Evolutionary conservation across 352 stramenopile genomes (phyloP), one percentile per base, ranked within the genome.

Genomic region (Globisporangium apiculatum): DNA sequence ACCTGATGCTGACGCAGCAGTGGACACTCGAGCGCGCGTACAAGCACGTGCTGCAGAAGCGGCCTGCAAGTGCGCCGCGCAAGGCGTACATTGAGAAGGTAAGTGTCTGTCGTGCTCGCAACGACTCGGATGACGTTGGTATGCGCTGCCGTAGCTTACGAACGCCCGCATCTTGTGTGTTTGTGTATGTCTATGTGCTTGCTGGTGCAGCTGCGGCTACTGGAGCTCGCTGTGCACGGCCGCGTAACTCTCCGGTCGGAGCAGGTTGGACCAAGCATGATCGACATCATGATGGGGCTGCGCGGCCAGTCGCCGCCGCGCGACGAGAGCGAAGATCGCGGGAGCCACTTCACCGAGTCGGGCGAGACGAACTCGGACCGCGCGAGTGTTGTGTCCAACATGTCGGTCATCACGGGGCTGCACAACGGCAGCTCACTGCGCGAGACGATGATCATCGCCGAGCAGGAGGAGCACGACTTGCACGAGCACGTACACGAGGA

Each of bases 191-290:
- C 42, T 46, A 31, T 31, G 24, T 3, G 24, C 2, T 31, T 31
- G 24, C 24, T 31, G 24, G 12, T 17, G 47, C 51, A 87, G 76
- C 65, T 89, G 35, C 68, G 69, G 1, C 57, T 69, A 8, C 52
- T 89, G 43, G 79, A 89, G 58, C 48, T 76, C 11, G 79, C 87
- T 46, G 72, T 76, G 31, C 75, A 86, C 51, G 79, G 79, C 0
- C 65, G 75, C 8, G 73, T 87, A 64, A 87, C 79, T 40, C 72
- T 89, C 46, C 68, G 79, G 15, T 79, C 70, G 3, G 71, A 79
- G 17, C 73, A 84, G 18, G 77, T 87, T 15, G 79, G 79, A 0
- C 79, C 79, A 12, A 89, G 79, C 51, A 89, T 89, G 79, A 86
- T 87, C 40, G 79, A 89, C 46, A 68, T 89, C 48, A 89, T 89